Conservation (phyloP, 108 stramenopile genomes). For the Pseudonitzschia multiseries region DNA sequence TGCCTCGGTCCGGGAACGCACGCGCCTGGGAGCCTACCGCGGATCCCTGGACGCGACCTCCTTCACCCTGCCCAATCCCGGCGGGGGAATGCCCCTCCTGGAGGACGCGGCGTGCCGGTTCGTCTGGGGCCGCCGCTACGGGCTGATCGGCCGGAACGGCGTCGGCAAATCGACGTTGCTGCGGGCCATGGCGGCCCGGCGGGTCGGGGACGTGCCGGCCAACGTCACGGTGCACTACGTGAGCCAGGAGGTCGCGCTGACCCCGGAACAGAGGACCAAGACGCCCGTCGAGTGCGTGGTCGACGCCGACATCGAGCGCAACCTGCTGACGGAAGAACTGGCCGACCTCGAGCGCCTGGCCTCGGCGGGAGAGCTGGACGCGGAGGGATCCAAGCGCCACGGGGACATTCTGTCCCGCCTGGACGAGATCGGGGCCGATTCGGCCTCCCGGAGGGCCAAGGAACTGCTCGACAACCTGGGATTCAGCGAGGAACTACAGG, state of each 20-base stretch:
- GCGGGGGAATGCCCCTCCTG: slow-evolving; percentile 67
- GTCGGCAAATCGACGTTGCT: slow-evolving; percentile 45
- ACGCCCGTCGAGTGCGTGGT: slow-evolving; percentile 57
- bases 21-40: slow-evolving; percentile 25
- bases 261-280: slow-evolving; percentile 18
- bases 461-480: slow-evolving; percentile 56
- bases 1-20: slow-evolving; percentile 20
- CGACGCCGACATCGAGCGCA: slow-evolving; percentile 64
- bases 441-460: slow-evolving; percentile 66
- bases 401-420: slow-evolving; percentile 47
- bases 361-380: slow-evolving; percentile 23
- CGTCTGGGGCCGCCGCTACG: slow-evolving; percentile 72
- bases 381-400: slow-evolving; percentile 17
- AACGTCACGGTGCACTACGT: slow-evolving; percentile 74
- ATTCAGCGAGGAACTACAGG: slow-evolving; percentile 53
- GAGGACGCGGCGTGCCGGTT: slow-evolving; percentile 69
- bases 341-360: slow-evolving; percentile 17
- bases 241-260: slow-evolving; percentile 61
- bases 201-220: slow-evolving; percentile 53
- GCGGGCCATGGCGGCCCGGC: slow-evolving; percentile 25
- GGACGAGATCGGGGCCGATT: slow-evolving; percentile 49
- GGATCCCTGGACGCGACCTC: slow-evolving; percentile 27
- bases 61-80: slow-evolving; percentile 44
- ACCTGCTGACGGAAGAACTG: slow-evolving; percentile 35
- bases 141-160: slow-evolving; percentile 88